Percentiles rank a stretch among this genome's conserved stretches.
Evolutionary conservation across 2,329 filamentous ascomycete genomes (phyloP).

Genomic region (Furcasterigmium sp.): DNA sequence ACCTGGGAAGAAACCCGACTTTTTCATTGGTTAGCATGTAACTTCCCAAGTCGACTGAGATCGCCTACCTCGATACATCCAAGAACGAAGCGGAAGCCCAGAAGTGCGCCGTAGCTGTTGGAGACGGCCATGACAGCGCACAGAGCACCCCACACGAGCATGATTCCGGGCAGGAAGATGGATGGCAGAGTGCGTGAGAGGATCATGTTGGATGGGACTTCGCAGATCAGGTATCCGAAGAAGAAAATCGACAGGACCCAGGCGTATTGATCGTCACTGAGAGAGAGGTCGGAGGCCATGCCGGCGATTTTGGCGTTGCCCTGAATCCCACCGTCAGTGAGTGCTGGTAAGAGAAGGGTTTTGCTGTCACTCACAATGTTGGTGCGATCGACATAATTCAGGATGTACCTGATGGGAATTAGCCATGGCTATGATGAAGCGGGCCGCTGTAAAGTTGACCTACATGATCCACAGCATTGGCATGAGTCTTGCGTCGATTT

Average conservation of each 20-base stretch:
- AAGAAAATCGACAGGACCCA: conserved; percentile 50
- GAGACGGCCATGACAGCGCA: conserved; percentile 45
- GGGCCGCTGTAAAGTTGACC: too few relatives aligned
- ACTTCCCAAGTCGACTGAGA: too few relatives aligned
- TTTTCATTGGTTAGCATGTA: too few relatives aligned
- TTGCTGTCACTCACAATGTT: conserved; percentile 24
- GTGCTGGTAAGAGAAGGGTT: too few relatives aligned
- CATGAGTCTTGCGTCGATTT: conserved; percentile 11
- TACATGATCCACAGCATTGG: conserved; percentile 13
- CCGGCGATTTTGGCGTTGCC: conserved; percentile 47
- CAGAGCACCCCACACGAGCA: conserved; percentile 42
- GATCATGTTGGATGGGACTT: conserved; percentile 50
- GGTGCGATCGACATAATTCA: conserved; percentile 20
- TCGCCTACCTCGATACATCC: conserved; percentile 45
- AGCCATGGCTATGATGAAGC: too few relatives aligned
- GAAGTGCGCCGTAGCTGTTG: conserved; percentile 38
- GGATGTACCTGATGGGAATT: too few relatives aligned
- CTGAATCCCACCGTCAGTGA: too few relatives aligned
- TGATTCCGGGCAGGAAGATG: conserved; percentile 43
- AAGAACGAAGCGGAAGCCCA: conserved; percentile 39
- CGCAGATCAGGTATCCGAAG: conserved; percentile 45
- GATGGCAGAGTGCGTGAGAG: conserved; percentile 42
- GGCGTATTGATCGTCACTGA: conserved; percentile 43
- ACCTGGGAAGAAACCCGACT: conserved; percentile 47
- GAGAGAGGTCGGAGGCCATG: conserved; percentile 38